Evolutionary conservation across 805 yeast genomes (phyloP).

Genomic region (Osmozyma mogii): DNA sequence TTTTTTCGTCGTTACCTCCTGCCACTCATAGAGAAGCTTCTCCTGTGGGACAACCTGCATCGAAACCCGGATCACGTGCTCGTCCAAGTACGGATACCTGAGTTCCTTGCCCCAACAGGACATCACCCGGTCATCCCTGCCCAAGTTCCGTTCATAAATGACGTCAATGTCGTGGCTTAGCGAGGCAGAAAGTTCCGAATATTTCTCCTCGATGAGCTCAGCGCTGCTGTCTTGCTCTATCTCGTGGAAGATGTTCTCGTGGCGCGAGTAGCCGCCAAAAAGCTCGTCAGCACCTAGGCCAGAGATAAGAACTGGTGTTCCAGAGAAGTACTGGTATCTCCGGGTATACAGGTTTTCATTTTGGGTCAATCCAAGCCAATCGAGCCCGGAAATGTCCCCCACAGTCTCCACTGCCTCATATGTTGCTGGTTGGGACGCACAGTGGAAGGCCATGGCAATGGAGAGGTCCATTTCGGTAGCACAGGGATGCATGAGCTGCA

Average conservation of each 20-base stretch:
- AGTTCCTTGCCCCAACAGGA: constrained; percentile 84
- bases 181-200: constrained; percentile 45
- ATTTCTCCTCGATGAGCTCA: constrained; percentile 8
- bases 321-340: constrained; percentile 33
- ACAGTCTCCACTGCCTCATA: constrained; percentile 4
- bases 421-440: constrained; percentile 55
- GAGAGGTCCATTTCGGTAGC: constrained; percentile 92
- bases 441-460: constrained; percentile 91
- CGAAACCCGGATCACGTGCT: constrained; percentile 44
- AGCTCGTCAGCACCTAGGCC: constrained; percentile 98
- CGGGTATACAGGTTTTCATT: constrained; percentile 4
- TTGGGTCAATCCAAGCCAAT: constrained; percentile 14
- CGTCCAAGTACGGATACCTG: constrained; percentile 79
- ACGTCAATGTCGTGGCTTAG: constrained; percentile 63
- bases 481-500: constrained; percentile 69
- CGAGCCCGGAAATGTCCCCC: constrained; percentile 1
- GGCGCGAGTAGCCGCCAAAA: constrained; percentile 92
- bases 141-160: constrained; percentile 72
- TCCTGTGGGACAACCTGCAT: constrained; percentile 43
- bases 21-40: constrained; percentile 31
- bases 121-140: constrained; percentile 87
- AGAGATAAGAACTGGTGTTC: constrained; percentile 67
- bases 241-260: constrained; percentile 43
- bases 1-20: constrained; percentile 13
- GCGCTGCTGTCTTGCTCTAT: constrained; percentile 10